Base-by-base conservation (phyloP, 2,329 filamentous ascomycete genomes). In the Penicillium sp. region DNA sequence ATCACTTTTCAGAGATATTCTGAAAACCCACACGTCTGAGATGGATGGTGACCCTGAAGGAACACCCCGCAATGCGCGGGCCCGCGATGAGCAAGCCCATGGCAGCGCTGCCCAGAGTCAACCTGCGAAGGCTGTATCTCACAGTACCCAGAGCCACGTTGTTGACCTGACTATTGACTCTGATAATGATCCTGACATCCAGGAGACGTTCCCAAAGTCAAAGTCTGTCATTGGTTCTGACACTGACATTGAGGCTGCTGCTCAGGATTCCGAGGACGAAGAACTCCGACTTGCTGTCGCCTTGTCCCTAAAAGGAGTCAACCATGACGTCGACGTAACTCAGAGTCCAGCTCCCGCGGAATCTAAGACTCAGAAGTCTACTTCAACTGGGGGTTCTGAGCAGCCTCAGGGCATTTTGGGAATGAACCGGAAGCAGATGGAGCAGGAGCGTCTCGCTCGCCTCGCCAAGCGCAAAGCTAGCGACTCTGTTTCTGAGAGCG, bases 391-490 rank as follows among this genome's bases (percentile, higher is more conserved):
- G 27, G 22, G 34, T 4, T 7, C 43, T 24, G 27, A 39, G 11
- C 22, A 38, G 6, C 48, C 43, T 5, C 41, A 14, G 9, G 73
- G 75, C 0, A 57, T 81, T 0, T 60, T 77, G 4, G 77, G 78
- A 3, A 68, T 95, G 1, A 79, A 95, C 69, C 80, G 90, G 28
- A 88, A 84, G 67, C 79, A 81, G 42, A 93, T 95, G 88, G 91
- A 96, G 66, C 76, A 83, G 59, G 89, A 94, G 63, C 82, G 91
- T 32, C 76, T 95, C 11, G 83, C 81, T 18, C 79, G 90, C 56
- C 66, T 82, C 31, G 76, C 74, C 28, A 71, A 90, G 65, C 77
- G 81, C 28, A 77, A 79, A 64, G 63, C 68, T 7, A 74, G 74
- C 2, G 56, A 58, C 7, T 49, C 55, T 60, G 69, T 61, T 53